Conservation (phyloP, 2,329 filamentous ascomycete genomes). For the Geoglossum cookeanum region DNA sequence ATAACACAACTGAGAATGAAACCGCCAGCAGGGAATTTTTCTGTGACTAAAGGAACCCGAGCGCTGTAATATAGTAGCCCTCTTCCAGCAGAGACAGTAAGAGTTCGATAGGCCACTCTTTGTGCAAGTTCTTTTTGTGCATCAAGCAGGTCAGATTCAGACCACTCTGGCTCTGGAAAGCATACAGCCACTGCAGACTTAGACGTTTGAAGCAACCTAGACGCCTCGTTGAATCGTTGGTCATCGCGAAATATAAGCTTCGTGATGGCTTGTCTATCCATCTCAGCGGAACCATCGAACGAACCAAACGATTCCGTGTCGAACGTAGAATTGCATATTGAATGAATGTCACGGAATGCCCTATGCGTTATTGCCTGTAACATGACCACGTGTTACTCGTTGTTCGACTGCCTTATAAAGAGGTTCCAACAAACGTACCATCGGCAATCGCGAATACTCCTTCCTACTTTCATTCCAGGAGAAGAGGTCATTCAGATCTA, state of each 20-base stretch:
- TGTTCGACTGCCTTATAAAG: neutral
- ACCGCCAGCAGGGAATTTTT: slow-evolving; percentile 73
- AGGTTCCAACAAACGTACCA: slow-evolving; percentile 9
- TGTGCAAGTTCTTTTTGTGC: slow-evolving; percentile 83
- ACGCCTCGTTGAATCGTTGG: slow-evolving; percentile 70
- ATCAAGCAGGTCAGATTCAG: slow-evolving; percentile 74
- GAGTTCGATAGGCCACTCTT: slow-evolving; percentile 65
- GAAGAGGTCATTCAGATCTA: slow-evolving; percentile 56
- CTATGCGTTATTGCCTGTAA: slow-evolving; percentile 40
- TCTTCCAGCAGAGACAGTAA: slow-evolving; percentile 74
- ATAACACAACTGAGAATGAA: slow-evolving; percentile 87
- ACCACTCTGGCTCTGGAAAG: slow-evolving; percentile 54
- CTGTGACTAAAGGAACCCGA: slow-evolving; percentile 72
- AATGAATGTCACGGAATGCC: slow-evolving; percentile 53
- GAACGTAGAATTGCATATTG: slow-evolving; percentile 41
- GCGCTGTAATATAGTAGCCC: slow-evolving; percentile 78
- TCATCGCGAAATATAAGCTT: slow-evolving; percentile 82
- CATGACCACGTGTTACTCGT: neutral
- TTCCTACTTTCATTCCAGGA: slow-evolving; percentile 24
- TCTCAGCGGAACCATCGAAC: slow-evolving; percentile 63
- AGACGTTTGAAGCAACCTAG: slow-evolving; percentile 66
- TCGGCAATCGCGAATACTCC: slow-evolving; percentile 17
- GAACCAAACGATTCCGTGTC: slow-evolving; percentile 33
- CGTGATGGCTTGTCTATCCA: slow-evolving; percentile 66
- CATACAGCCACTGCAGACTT: slow-evolving; percentile 65